Percentiles rank a stretch among this genome's conserved stretches.
phyloP scores from a whole-genome alignment of 148 eudicot genomes.

The Vaccinium corymbosum region DNA sequence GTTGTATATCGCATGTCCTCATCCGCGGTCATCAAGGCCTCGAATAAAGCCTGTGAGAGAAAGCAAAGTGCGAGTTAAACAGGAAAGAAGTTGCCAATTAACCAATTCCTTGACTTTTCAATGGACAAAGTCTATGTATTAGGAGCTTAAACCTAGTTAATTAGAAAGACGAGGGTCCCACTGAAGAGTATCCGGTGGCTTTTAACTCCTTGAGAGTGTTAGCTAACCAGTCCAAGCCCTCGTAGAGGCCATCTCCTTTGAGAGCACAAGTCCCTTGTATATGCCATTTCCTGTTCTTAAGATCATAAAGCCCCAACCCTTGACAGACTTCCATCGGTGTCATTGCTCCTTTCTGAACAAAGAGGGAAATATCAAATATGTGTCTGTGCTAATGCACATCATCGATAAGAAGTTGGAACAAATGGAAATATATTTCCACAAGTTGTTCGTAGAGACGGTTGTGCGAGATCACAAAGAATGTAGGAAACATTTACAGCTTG shows the following conservation, averaged over 20 bases:
- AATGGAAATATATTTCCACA: background rate
- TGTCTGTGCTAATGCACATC: background rate
- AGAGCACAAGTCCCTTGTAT: constrained; percentile 97
- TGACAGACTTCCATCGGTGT: constrained; percentile 92
- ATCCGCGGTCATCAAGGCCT: background rate
- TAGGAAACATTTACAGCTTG: background rate
- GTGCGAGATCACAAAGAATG: background rate
- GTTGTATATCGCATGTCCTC: background rate
- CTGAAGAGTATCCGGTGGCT: constrained; percentile 85
- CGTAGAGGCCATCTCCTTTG: constrained; percentile 93
- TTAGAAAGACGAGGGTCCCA: constrained; percentile 59
- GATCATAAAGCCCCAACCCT: constrained; percentile 82
- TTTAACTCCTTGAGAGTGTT: constrained; percentile 86
- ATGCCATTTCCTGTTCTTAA: constrained; percentile 97
- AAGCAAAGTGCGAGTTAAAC: background rate
- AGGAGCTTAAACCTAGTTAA: constrained; percentile 27
- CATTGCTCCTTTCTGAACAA: constrained; percentile 93
- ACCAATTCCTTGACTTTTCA: background rate
- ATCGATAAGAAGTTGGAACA: background rate
- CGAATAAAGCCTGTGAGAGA: constrained; percentile 10
- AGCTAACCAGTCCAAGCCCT: constrained; percentile 95
- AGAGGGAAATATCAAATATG: background rate
- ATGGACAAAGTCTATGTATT: background rate
- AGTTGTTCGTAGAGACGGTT: background rate
- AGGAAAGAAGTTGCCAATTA: background rate